These are phyloP conservation scores for Phytophthora ohioensis DNA, from an alignment of 352 stramenopile species.

Conservation along the genomic window DNA sequence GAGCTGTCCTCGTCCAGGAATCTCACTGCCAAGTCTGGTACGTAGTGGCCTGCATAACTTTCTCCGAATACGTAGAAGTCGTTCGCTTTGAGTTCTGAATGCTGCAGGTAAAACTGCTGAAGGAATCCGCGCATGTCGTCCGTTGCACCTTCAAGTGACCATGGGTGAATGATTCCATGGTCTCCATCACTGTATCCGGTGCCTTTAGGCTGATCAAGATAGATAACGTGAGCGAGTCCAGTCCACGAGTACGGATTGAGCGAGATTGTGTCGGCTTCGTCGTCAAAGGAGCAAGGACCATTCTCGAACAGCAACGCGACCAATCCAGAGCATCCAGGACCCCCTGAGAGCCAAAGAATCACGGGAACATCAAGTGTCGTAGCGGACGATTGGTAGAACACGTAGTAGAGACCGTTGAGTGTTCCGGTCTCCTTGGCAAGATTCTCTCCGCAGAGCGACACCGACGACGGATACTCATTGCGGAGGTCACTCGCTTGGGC, in stretches of 20 bases:
- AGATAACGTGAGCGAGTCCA: slow-evolving; percentile 95
- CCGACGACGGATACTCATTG: slow-evolving; percentile 21
- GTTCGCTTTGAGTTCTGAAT: slow-evolving; percentile 47
- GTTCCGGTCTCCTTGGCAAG: slow-evolving; percentile 63
- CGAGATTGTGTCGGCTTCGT: slow-evolving; percentile 53
- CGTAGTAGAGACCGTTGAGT: slow-evolving; percentile 76
- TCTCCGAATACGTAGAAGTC: slow-evolving; percentile 96
- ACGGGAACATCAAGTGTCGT: slow-evolving; percentile 65
- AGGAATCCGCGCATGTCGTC: slow-evolving; percentile 64
- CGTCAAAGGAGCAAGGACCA: slow-evolving; percentile 93
- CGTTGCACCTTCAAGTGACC: slow-evolving; percentile 60
- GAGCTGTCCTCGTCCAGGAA: slow-evolving; percentile 62
- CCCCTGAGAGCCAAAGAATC: slow-evolving; percentile 97
- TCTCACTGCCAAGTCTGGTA: slow-evolving; percentile 88
- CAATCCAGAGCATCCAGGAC: slow-evolving; percentile 95
- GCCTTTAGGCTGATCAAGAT: slow-evolving; percentile 95
- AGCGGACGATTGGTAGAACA: slow-evolving; percentile 71
- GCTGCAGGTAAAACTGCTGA: slow-evolving; percentile 57
- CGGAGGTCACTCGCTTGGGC: slow-evolving; percentile 44
- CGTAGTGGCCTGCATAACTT: slow-evolving; percentile 95
- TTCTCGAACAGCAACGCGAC: slow-evolving; percentile 96
- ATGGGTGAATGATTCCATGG: slow-evolving; percentile 28
- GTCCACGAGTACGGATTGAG: slow-evolving; percentile 97
- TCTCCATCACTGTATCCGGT: slow-evolving; percentile 67
- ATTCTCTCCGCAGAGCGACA: slow-evolving; percentile 73